Percentiles rank a stretch among this genome's conserved stretches.
Conservation (phyloP, 2,329 filamentous ascomycete species). For the Alternaria alternata region DNA sequence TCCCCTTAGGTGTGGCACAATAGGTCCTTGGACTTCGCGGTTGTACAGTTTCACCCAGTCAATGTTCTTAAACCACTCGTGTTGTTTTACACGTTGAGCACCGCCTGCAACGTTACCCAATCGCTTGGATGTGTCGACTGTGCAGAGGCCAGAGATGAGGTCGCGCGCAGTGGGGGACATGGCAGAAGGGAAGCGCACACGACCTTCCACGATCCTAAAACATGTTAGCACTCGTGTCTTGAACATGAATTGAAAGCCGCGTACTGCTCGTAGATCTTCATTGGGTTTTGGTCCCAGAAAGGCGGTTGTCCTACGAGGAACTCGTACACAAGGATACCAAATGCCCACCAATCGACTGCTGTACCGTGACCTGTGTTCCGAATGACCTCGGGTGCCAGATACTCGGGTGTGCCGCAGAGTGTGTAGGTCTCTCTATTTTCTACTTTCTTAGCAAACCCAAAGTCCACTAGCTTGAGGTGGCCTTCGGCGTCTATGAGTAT, state of each 20-base stretch:
- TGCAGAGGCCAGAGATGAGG: slow-evolving; percentile 79
- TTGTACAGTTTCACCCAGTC: slow-evolving; percentile 77
- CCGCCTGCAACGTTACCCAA: slow-evolving; percentile 82
- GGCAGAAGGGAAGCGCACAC: slow-evolving; percentile 74
- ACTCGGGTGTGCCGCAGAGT: slow-evolving; percentile 83
- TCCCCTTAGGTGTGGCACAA: slow-evolving; percentile 76
- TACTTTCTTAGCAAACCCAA: slow-evolving; percentile 83
- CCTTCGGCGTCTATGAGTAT: slow-evolving; percentile 78
- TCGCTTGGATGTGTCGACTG: slow-evolving; percentile 77
- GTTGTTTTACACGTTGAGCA: slow-evolving; percentile 73
- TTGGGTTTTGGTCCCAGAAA: slow-evolving; percentile 86
- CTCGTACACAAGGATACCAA: slow-evolving; percentile 84
- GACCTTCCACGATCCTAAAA: slow-evolving; percentile 77
- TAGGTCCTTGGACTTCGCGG: slow-evolving; percentile 71
- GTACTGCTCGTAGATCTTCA: slow-evolving; percentile 81
- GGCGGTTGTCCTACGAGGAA: slow-evolving; percentile 86
- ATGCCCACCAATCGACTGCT: slow-evolving; percentile 87
- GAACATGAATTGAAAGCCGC: slow-evolving; percentile 1
- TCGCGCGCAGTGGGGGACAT: slow-evolving; percentile 75
- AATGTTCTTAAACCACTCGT: slow-evolving; percentile 76
- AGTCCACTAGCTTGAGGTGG: slow-evolving; percentile 84
- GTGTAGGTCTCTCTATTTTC: slow-evolving; percentile 80
- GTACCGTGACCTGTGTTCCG: slow-evolving; percentile 76
- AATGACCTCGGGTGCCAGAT: slow-evolving; percentile 84
- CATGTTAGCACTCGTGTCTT: not conserved